phyloP scores from a whole-genome alignment of 1,139 yeast species.

The Geotrichum citri-aurantii region DNA sequence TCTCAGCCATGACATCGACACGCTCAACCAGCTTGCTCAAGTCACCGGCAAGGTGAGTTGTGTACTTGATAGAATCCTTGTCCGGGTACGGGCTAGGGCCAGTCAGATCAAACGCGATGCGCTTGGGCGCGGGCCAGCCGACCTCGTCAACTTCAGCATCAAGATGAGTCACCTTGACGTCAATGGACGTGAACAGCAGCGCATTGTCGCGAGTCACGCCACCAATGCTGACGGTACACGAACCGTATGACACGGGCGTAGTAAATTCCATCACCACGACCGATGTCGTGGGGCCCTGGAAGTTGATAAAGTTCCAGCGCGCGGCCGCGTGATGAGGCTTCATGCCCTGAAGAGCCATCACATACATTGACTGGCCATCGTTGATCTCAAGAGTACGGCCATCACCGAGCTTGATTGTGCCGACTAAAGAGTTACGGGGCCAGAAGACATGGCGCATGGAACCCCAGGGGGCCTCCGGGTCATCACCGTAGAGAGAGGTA shows the following conservation, averaged over 20 bases:
- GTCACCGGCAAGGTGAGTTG: conserved; percentile 32
- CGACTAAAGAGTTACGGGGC: conserved; percentile 77
- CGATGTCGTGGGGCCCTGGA: conserved; percentile 68
- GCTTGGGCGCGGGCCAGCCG: conserved; percentile 87
- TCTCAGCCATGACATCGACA: conserved; percentile 96
- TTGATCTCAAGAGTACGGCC: conserved; percentile 35
- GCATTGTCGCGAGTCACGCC: conserved; percentile 61
- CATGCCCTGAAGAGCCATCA: conserved; percentile 99
- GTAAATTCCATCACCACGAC: conserved; percentile 93
- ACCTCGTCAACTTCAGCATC: conserved; percentile 54
- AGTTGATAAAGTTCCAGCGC: conserved; percentile 88
- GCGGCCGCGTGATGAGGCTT: conserved; percentile 99
- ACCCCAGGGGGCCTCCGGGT: conserved; percentile 86
- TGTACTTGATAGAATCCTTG: conserved; percentile 37
- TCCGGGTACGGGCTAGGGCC: conserved; percentile 44
- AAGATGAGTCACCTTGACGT: conserved; percentile 60
- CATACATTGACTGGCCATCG: conserved; percentile 66
- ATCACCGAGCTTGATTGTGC: conserved; percentile 45
- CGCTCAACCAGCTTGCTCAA: conserved; percentile 60
- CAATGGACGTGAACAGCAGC: conserved; percentile 58
- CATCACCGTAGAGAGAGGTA: conserved; percentile 70
- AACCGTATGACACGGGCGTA: conserved; percentile 85
- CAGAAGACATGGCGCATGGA: conserved; percentile 92
- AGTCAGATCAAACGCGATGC: conserved; percentile 53
- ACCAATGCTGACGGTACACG: conserved; percentile 74